phyloP scores from a whole-genome alignment of 2,329 filamentous ascomycete genomes.

The Conoideocrella luteorostrata region DNA sequence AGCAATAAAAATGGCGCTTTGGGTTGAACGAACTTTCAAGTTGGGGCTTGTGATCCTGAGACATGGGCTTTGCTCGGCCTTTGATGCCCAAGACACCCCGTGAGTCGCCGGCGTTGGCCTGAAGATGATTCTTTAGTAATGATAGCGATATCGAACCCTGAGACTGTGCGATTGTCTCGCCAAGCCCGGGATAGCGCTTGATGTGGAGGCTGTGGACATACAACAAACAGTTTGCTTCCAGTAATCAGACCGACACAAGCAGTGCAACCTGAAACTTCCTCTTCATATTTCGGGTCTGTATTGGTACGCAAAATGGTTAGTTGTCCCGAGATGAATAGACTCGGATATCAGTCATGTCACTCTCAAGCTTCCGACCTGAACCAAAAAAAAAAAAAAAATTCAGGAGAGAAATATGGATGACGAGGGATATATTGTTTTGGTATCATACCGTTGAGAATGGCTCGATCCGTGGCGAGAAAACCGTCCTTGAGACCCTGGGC shows the following conservation, averaged over 20 bases:
- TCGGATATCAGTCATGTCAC: too few relatives aligned
- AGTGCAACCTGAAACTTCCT: slow-evolving; percentile 96
- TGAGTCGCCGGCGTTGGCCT: slow-evolving; percentile 98
- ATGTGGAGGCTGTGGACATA: slow-evolving; percentile 45
- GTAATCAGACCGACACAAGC: slow-evolving; percentile 87
- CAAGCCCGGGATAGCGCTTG: background rate
- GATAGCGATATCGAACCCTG: slow-evolving; percentile 3
- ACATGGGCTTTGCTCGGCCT: slow-evolving; percentile 92
- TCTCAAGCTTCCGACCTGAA: background rate
- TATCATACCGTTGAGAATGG: slow-evolving; percentile 83
- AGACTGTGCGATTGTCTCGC: background rate
- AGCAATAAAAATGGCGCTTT: slow-evolving; percentile 1
- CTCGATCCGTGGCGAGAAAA: slow-evolving; percentile 90
- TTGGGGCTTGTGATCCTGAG: slow-evolving; percentile 98
- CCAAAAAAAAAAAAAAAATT: background rate
- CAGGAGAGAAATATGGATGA: background rate
- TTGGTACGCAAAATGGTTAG: slow-evolving; percentile 6
- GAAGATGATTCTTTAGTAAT: slow-evolving; percentile 9
- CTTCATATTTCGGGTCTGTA: slow-evolving; percentile 95
- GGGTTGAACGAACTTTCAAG: slow-evolving; percentile 70
- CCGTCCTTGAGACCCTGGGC: slow-evolving; percentile 96
- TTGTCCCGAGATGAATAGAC: too few relatives aligned
- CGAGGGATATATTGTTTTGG: too few relatives aligned
- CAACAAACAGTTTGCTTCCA: slow-evolving; percentile 87
- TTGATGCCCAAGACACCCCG: slow-evolving; percentile 93